Base-by-base conservation (phyloP, 495 filamentous ascomycete genomes). In the Aspergillus saccharolyticus region DNA sequence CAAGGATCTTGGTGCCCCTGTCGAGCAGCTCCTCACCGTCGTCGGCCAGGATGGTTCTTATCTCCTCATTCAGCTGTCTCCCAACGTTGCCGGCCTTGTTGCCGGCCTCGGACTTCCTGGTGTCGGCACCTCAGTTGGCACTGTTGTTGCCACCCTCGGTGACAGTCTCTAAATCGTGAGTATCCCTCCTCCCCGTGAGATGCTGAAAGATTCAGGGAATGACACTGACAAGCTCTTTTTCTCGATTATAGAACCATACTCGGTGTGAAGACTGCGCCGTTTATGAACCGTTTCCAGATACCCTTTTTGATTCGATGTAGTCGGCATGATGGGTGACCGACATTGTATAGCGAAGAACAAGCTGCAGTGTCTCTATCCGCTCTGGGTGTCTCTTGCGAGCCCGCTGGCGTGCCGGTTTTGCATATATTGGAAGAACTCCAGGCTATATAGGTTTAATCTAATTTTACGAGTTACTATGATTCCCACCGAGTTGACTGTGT, bases 61-160 rank as follows among this genome's bases (percentile, higher is more conserved):
- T 42, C 72, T 77, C 52, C 71, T 77, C 33, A 61, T 77, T 59
- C 51, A 70, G 59, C 70, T 77, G 48, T 63, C 67, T 54, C 65
- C 68, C 44, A 42, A 54, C 44, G 70, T 75, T 44, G 58, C 67
- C 42, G 56, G 56, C 24, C 70, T 76, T 33, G 61, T 77, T 45
- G 19, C 65, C 49, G 68, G 74, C 45, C 72, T 76, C 16, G 71
- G 72, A 52, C 72, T 77, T 33, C 67, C 71, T 56, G 44, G 54
- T 42, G 52, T 74, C 44, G 70, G 66, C 45, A 49, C 47, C 44
- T 59, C 74, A 50, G 64, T 69, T 39, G 74, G 72, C 45, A n/a
- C 58, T n/a, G 58, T 75, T 45, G 66, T 75, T 45, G 66, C 62
- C 54, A 73, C 70, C 51, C 48, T 77, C 48, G 71, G 66, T 53